Evolutionary conservation across 108 stramenopile genomes (phyloP).

Genomic region (Chaetoceros muelleri): DNA sequence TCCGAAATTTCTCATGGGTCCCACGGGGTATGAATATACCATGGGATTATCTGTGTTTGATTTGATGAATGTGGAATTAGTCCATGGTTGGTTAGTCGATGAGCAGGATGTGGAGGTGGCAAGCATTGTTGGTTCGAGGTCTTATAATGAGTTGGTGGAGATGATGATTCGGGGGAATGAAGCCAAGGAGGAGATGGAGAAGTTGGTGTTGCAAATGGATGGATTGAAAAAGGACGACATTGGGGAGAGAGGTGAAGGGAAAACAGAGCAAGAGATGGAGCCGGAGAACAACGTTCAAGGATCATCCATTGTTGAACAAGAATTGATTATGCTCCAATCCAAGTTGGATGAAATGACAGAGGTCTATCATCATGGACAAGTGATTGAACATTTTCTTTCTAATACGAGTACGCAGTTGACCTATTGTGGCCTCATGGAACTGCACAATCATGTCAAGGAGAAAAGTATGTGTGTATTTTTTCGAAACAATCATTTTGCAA

Average conservation of each 20-base stretch:
- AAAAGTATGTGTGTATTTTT: conserved; percentile 84
- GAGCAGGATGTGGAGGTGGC: conserved; percentile 38
- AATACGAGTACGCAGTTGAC: conserved; percentile 78
- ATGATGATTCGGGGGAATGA: conserved; percentile 68
- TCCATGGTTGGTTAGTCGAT: conserved; percentile 97
- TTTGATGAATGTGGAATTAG: conserved; percentile 69
- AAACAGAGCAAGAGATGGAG: not conserved
- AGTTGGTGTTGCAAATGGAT: conserved; percentile 5
- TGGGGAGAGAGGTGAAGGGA: not conserved
- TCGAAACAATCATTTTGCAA: conserved; percentile 95
- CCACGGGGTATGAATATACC: conserved; percentile 84
- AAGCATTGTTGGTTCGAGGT: conserved; percentile 30
- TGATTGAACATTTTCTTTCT: conserved; percentile 60
- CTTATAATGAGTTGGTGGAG: conserved; percentile 93
- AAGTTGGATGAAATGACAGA: not conserved
- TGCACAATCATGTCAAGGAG: conserved; percentile 65
- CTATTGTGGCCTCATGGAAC: conserved; percentile 59
- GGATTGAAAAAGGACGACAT: not conserved
- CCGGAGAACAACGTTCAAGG: not conserved
- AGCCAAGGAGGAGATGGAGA: conserved; percentile 22
- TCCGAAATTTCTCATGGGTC: conserved; percentile 75
- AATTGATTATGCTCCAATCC: conserved; percentile 1
- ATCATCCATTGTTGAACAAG: not conserved
- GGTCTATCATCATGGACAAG: conserved; percentile 15
- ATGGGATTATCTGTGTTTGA: conserved; percentile 83